These are phyloP conservation scores for Prototheca cutis DNA, from an alignment of 163 green algal genomes.

Conservation along the genomic window DNA sequence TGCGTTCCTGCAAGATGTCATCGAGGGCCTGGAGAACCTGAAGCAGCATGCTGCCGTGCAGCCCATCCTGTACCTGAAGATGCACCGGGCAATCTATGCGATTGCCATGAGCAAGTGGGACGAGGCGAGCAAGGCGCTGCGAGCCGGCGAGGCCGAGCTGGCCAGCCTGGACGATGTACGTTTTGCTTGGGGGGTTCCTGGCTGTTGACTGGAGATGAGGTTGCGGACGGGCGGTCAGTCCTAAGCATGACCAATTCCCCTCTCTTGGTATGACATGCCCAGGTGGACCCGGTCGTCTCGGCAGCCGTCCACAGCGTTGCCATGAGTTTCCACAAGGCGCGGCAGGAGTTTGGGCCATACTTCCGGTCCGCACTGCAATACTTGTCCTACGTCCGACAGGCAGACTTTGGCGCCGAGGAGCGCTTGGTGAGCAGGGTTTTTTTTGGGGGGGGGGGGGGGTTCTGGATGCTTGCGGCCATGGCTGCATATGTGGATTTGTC, in stretches of 20 bases:
- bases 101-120: constrained; percentile 45
- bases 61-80: constrained; percentile 77
- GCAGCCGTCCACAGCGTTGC: constrained; percentile 78
- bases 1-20: constrained; percentile 52
- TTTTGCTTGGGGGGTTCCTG: too few species aligned
- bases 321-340: constrained; percentile 74
- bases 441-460: neutral
- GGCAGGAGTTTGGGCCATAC: constrained; percentile 84
- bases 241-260: neutral
- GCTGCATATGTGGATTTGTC: neutral
- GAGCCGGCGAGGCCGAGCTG: constrained; percentile 66
- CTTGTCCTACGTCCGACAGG: constrained; percentile 79
- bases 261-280: neutral
- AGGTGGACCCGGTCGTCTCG: constrained; percentile 76
- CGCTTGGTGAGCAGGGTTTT: constrained; percentile 21
- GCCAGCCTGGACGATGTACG: constrained; percentile 58
- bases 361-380: constrained; percentile 79
- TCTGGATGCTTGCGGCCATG: neutral
- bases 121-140: constrained; percentile 61
- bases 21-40: constrained; percentile 57
- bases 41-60: constrained; percentile 55
- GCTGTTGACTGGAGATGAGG: neutral
- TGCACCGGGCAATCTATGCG: constrained; percentile 85
- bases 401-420: constrained; percentile 57
- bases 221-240: neutral